Evolutionary conservation across 129 eudicot species (phyloP), one percentile per base, ranked within the genome.

Genomic region (Artemisia tridentata): DNA sequence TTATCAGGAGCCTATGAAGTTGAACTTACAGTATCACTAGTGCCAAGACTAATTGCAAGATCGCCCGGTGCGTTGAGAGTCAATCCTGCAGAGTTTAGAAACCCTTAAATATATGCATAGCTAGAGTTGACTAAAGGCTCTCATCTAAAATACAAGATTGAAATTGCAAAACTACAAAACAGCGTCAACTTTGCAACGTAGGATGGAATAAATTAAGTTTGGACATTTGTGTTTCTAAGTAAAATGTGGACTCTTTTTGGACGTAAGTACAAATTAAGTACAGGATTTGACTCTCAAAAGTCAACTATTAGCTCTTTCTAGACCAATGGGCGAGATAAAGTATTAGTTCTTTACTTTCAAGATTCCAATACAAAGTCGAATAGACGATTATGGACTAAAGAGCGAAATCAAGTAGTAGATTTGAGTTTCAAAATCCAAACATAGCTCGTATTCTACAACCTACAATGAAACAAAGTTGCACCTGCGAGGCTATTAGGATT

Each of bases 401-500:
- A 51, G 12, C 17, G 56, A 51, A 13, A 51, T 7, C 0, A 51
- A n/a, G 63, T 2, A 21, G 29, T 23, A 21, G 16, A 23, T 58
- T 58, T 21, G 41, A 58, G n/a, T 58, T 19, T 58, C 1, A 19
- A 58, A 20, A 23, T 29, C 25, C 38, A 58, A 12, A 58, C 25
- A 13, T n/a, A 50, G 3, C 16, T 7, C 11, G 7, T 20, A 9
- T 58, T 10, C 25, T 1, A 56, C 59, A 54, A 54, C 18, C 3
- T 19, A 58, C 41, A 2, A 17, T 0, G n/a, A 56, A 64, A 15
- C 52, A 43, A 38, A 61, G 13, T 62, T 17, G 20, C 43, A 88
- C 95, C 88, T 75, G 95, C 95, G 45, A 85, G 76, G 81, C 95
- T 88, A 70, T 89, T 89, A 50, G 96, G 96, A 67, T 89, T 86